Evolutionary conservation across 108 stramenopile genomes (phyloP).

Genomic region (Seminavis robusta): DNA sequence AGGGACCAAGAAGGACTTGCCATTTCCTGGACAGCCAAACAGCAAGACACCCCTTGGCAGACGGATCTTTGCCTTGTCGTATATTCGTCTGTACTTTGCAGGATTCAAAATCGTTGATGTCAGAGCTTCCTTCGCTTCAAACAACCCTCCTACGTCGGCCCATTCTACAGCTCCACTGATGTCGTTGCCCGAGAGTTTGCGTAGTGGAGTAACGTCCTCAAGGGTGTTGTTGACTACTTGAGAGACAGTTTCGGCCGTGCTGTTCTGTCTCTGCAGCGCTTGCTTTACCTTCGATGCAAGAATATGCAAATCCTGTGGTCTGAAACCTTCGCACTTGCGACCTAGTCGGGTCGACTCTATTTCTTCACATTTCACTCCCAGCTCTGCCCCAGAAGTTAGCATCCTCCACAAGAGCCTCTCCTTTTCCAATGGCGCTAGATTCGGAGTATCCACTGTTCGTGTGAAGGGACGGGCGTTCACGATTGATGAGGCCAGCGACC

Average conservation of each 20-base stretch:
- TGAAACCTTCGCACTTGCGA: slow-evolving; percentile 43
- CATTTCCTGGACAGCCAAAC: slow-evolving; percentile 76
- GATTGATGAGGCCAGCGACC: too few species aligned
- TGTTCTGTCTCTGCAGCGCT: not conserved
- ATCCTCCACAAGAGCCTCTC: too few species aligned
- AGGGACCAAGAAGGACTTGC: slow-evolving; percentile 81
- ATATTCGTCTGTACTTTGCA: slow-evolving; percentile 62
- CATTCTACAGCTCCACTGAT: slow-evolving; percentile 22
- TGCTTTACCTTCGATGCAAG: slow-evolving; percentile 36
- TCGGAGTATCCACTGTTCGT: too few species aligned
- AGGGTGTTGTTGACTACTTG: slow-evolving; percentile 4
- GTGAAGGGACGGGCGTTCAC: too few species aligned
- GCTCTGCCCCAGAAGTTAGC: too few species aligned
- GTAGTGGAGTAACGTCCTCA: slow-evolving; percentile 18
- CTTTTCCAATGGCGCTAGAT: too few species aligned
- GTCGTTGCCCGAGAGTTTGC: slow-evolving; percentile 13
- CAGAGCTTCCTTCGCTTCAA: slow-evolving; percentile 59
- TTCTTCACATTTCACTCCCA: too few species aligned
- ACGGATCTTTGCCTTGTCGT: slow-evolving; percentile 53
- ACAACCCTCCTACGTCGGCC: slow-evolving; percentile 73
- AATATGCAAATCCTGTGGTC: slow-evolving; percentile 54
- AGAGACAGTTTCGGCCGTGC: not conserved
- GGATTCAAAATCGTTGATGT: slow-evolving; percentile 58
- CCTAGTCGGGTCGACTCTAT: too few species aligned
- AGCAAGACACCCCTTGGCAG: slow-evolving; percentile 77